phyloP scores from a whole-genome alignment of 306 rosid species.

The Malus sylvestris region DNA sequence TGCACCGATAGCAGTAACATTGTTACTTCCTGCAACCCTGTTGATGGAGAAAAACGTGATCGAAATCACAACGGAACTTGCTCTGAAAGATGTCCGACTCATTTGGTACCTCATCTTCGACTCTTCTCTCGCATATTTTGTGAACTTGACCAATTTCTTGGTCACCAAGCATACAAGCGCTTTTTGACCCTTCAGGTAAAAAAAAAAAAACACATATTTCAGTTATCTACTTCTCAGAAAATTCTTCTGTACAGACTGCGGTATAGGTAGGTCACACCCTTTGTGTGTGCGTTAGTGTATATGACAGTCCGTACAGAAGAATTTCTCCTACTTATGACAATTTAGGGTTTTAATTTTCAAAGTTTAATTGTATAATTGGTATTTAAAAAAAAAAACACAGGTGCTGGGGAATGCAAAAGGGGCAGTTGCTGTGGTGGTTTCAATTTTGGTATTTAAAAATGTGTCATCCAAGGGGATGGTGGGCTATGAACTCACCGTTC shows the following conservation, averaged over 20 bases:
- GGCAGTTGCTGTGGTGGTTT: constrained; percentile 58
- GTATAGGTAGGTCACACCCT: too few relatives aligned
- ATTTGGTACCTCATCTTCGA: constrained; percentile 27
- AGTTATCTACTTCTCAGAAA: too few relatives aligned
- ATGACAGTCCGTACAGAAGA: too few relatives aligned
- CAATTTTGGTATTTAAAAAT: constrained; percentile 52
- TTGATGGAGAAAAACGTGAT: constrained; percentile 22
- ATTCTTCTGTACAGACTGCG: too few relatives aligned
- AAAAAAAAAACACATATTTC: too few relatives aligned
- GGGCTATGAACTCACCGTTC: constrained; percentile 48
- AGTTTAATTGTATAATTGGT: too few relatives aligned
- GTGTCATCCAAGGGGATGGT: constrained; percentile 49
- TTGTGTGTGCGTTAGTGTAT: too few relatives aligned
- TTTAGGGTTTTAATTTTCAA: too few relatives aligned
- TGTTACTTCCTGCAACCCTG: constrained; percentile 20
- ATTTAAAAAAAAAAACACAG: too few relatives aligned
- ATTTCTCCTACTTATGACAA: too few relatives aligned
- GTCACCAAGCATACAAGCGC: constrained; percentile 46
- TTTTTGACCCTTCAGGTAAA: constrained; percentile 18
- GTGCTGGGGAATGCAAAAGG: constrained; percentile 66
- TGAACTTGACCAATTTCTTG: constrained; percentile 48
- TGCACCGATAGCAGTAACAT: constrained; percentile 14
- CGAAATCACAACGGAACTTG: constrained; percentile 1
- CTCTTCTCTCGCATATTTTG: constrained; percentile 20
- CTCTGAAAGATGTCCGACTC: constrained; percentile 9